These are phyloP conservation scores for Voacanga thouarsii DNA, from an alignment of 257 asterid genomes.

Conservation along the genomic window DNA sequence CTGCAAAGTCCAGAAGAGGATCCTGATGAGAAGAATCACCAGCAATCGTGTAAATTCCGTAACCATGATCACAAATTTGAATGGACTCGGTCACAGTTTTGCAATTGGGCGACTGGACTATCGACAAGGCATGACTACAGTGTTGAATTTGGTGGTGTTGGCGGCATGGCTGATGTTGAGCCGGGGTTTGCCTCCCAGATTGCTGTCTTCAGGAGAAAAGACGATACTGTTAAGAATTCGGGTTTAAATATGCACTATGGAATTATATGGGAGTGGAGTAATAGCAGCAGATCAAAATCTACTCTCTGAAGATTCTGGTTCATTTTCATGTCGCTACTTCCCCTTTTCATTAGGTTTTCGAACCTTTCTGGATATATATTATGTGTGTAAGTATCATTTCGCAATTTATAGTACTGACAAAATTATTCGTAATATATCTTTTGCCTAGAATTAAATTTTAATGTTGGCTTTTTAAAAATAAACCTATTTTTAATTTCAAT, in stretches of 20 bases:
- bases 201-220: slow-evolving; percentile 65
- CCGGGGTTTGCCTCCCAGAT: slow-evolving; percentile 96
- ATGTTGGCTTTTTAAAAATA: too few relatives aligned
- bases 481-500: too few relatives aligned
- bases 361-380: neutral
- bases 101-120: slow-evolving; percentile 70
- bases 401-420: too few relatives aligned
- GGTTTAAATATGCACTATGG: slow-evolving; percentile 33
- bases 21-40: slow-evolving; percentile 55
- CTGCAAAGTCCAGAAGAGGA: slow-evolving; percentile 60
- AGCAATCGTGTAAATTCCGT: slow-evolving; percentile 60
- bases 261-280: slow-evolving; percentile 71
- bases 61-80: slow-evolving; percentile 95
- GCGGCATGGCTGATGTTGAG: slow-evolving; percentile 64
- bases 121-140: slow-evolving; percentile 52
- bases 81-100: slow-evolving; percentile 85
- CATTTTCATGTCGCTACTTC: neutral
- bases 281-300: slow-evolving; percentile 13
- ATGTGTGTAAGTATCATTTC: too few relatives aligned
- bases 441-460: too few relatives aligned
- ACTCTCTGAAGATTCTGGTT: neutral
- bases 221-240: slow-evolving; percentile 14
- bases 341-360: neutral
- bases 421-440: too few relatives aligned
- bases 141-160: slow-evolving; percentile 84